phyloP scores from a whole-genome alignment of 2,329 filamentous ascomycete genomes.

The Salinomyces thailandicus region DNA sequence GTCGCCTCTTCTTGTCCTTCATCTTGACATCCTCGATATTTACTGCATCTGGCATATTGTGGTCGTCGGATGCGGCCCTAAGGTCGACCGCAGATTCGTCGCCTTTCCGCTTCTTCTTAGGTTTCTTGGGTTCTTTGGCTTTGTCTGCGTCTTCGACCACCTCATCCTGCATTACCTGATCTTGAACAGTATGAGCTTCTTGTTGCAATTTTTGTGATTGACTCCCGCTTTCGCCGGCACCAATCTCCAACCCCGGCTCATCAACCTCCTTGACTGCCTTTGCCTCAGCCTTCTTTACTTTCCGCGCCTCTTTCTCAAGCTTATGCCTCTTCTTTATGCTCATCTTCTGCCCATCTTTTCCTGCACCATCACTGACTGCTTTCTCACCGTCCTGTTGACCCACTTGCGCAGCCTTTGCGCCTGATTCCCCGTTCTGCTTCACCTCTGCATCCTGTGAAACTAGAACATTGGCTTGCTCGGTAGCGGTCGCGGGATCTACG shows the following conservation, averaged over 20 bases:
- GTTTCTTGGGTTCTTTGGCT: slow-evolving; percentile 24
- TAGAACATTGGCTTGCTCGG: neutral
- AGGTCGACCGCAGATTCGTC: neutral
- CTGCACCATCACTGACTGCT: neutral
- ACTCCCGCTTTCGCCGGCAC: too few relatives aligned
- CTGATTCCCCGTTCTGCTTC: neutral
- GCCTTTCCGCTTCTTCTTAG: slow-evolving; percentile 46
- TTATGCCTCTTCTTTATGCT: slow-evolving; percentile 23
- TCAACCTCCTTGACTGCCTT: slow-evolving; percentile 2
- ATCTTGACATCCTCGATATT: neutral
- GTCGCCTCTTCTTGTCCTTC: slow-evolving; percentile 1
- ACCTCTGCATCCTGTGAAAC: too few relatives aligned
- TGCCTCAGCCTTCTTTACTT: slow-evolving; percentile 17
- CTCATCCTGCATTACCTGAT: neutral
- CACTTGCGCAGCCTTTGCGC: neutral
- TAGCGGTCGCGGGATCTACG: slow-evolving; percentile 5
- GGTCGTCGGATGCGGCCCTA: neutral
- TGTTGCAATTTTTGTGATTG: too few relatives aligned
- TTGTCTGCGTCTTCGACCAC: too few relatives aligned
- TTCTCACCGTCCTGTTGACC: neutral
- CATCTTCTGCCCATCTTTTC: neutral
- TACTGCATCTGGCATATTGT: neutral
- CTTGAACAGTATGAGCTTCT: neutral
- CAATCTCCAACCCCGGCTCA: neutral
- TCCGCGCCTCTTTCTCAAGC: slow-evolving; percentile 25